Conservation (phyloP, 2,329 filamentous ascomycete genomes). For the Fusarium hainanense region DNA sequence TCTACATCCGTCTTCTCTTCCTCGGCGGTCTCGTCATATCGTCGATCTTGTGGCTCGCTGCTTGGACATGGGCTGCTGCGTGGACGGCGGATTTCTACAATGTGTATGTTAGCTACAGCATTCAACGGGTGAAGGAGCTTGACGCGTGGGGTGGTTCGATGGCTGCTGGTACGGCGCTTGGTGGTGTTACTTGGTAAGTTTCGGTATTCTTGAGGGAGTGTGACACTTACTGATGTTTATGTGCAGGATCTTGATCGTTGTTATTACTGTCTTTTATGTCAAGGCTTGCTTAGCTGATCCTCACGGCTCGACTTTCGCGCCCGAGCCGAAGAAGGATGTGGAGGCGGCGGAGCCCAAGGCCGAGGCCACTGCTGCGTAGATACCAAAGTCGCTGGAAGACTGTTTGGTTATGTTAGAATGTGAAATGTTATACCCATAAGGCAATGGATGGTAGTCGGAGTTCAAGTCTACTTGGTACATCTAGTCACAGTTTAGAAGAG, state of each 20-base stretch:
- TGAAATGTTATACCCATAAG: background rate
- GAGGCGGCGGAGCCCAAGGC: conserved; percentile 34
- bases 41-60: conserved; percentile 58
- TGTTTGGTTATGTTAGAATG: background rate
- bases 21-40: conserved; percentile 52
- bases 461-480: background rate
- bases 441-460: background rate
- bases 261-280: conserved; percentile 55
- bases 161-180: conserved; percentile 55
- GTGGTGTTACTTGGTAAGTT: conserved; percentile 55
- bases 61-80: conserved; percentile 53
- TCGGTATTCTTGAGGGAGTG: background rate
- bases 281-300: conserved; percentile 46
- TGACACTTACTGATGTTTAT: background rate
- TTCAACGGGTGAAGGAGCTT: conserved; percentile 31
- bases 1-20: conserved; percentile 52
- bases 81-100: conserved; percentile 47
- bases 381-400: background rate
- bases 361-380: conserved; percentile 1
- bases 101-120: conserved; percentile 36
- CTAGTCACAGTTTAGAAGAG: background rate
- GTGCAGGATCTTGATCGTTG: conserved; percentile 53
- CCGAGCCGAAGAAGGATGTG: conserved; percentile 7
- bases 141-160: conserved; percentile 45
- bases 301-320: conserved; percentile 22